Evolutionary conservation across 306 rosid species (phyloP), one percentile per base, ranked within the genome.

Genomic region (Cucurbita argyrosperma): DNA sequence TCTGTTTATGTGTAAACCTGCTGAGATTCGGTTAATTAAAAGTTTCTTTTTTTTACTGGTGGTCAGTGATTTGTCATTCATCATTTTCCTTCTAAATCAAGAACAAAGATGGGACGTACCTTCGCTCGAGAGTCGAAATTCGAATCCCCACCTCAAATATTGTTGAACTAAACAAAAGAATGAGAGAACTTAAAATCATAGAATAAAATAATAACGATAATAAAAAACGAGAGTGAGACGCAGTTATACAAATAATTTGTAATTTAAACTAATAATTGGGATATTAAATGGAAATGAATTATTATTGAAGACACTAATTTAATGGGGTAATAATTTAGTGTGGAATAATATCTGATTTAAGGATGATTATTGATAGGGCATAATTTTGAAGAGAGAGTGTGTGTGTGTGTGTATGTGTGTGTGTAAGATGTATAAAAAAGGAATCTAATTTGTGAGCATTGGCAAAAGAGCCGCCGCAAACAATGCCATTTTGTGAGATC

Each of bases 401-500:
- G 15, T 1, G 8, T 37, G 15, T 1, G 8, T 37, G 15, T 1
- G 8, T 37, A 37, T n/a, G n/a, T n/a, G 73, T 67, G 56, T n/a
- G 15, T 1, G 8, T 37, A 37, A 37, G 67, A 16, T 60, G 23
- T 7, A 38, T 14, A 38, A 46, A 74, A 57, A 46, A 42, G 77
- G 67, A 74, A 74, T 56, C 55, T 47, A 14, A 21, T 21, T 47
- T 49, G 11, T 54, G 39, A 74, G 79, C 60, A 74, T 76, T 72
- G 80, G 82, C 80, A 51, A 52, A 76, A 75, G 80, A 71, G 56
- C 67, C 78, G 82, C 84, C 84, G 78, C 76, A 79, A 78, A 78
- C 80, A 76, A 64, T 74, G 84, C 84, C 72, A 75, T 74, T 59
- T 50, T 70, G 77, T 75, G 71, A 65, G 86, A 79, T 78, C 80